phyloP scores from a whole-genome alignment of 176 grass and related monocot genomes.

The Poa annua region DNA sequence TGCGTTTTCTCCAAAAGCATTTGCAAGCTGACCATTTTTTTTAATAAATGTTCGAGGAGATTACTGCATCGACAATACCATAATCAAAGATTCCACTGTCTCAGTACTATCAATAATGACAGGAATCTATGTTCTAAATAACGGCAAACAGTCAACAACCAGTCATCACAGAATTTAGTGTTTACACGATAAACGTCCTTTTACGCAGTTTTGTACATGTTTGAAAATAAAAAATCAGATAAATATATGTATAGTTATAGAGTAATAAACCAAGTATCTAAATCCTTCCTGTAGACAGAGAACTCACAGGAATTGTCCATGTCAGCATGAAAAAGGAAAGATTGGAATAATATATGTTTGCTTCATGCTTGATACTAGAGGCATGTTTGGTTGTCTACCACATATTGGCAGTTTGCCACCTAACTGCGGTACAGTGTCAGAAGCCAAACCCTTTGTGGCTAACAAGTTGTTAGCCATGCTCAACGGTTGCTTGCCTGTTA shows the following conservation, averaged over 20 bases:
- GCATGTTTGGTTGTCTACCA: background rate
- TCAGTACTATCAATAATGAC: background rate
- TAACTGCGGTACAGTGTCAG: background rate
- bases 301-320: background rate
- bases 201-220: background rate
- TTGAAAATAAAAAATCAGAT: background rate
- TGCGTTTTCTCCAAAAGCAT: background rate
- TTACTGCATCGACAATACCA: background rate
- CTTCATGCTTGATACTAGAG: background rate
- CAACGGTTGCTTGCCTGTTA: background rate
- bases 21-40: background rate
- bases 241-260: background rate
- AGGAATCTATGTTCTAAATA: background rate
- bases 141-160: background rate
- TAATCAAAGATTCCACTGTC: background rate
- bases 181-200: background rate
- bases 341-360: background rate
- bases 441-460: background rate
- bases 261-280: background rate
- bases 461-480: background rate
- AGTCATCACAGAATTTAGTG: background rate
- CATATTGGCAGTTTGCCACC: background rate
- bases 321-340: background rate
- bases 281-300: background rate
- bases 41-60: background rate